These are phyloP conservation scores for Striga asiatica DNA, from an alignment of 257 asterid genomes.

Conservation along the genomic window DNA sequence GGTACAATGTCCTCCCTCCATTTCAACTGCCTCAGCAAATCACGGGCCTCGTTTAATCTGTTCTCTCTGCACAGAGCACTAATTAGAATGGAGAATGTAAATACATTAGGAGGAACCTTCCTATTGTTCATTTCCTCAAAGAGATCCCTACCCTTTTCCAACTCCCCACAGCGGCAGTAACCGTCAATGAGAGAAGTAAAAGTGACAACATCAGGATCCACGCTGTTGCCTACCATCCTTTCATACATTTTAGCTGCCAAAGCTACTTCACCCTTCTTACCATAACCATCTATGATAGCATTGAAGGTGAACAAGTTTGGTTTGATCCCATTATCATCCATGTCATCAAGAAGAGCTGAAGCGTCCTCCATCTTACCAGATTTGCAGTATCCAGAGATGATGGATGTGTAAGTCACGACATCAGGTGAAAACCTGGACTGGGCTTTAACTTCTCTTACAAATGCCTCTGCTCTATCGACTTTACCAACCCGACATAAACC, in stretches of 20 bases:
- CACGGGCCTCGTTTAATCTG: slow-evolving; percentile 67
- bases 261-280: slow-evolving; percentile 57
- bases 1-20: slow-evolving; percentile 54
- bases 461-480: slow-evolving; percentile 42
- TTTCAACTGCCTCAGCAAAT: slow-evolving; percentile 42
- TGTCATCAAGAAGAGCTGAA: slow-evolving; percentile 41
- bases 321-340: slow-evolving; percentile 40
- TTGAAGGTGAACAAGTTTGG: slow-evolving; percentile 63
- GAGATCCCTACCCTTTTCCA: slow-evolving; percentile 51
- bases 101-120: slow-evolving; percentile 48
- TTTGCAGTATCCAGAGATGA: slow-evolving; percentile 75
- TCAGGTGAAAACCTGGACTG: slow-evolving; percentile 45
- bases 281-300: slow-evolving; percentile 64
- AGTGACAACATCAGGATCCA: slow-evolving; percentile 63
- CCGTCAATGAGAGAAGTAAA: slow-evolving; percentile 74
- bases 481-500: slow-evolving; percentile 65
- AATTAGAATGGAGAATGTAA: slow-evolving; percentile 61
- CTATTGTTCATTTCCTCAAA: slow-evolving; percentile 57
- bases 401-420: slow-evolving; percentile 66
- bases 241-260: slow-evolving; percentile 41
- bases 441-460: slow-evolving; percentile 45
- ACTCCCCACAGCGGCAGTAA: slow-evolving; percentile 53
- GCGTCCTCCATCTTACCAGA: slow-evolving; percentile 52
- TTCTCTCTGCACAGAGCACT: slow-evolving; percentile 64
- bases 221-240: slow-evolving; percentile 37